Percentiles rank a stretch among this genome's conserved stretches.
phyloP scores from a whole-genome alignment of 1,284 basidiomycete genomes.

The Vanrija sp. region DNA sequence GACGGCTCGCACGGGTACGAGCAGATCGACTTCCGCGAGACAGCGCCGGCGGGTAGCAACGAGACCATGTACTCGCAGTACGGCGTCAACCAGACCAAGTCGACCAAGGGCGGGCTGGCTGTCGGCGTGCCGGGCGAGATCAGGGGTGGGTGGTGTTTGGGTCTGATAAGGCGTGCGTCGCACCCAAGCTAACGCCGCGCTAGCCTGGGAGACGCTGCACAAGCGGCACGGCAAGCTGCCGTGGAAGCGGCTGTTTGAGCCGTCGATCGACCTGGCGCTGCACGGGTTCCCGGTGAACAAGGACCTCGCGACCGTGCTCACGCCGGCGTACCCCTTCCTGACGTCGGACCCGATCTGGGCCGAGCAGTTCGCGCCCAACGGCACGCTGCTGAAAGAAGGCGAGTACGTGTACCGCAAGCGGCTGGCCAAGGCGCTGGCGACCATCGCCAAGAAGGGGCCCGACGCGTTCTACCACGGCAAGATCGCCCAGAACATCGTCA shows the following conservation, averaged over 20 bases:
- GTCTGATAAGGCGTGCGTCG: no score
- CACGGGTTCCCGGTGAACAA: slow-evolving; percentile 62
- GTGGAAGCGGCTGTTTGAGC: slow-evolving; percentile 70
- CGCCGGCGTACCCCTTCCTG: slow-evolving; percentile 9
- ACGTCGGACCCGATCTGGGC: slow-evolving; percentile 33
- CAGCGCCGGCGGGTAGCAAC: slow-evolving; percentile 44
- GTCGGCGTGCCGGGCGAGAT: slow-evolving; percentile 82
- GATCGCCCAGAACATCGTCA: slow-evolving; percentile 26
- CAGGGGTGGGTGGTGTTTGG: slow-evolving; percentile 58
- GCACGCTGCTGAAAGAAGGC: slow-evolving; percentile 19
- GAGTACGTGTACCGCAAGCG: slow-evolving; percentile 18
- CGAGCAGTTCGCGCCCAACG: slow-evolving; percentile 32
- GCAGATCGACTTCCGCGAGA: slow-evolving; percentile 51
- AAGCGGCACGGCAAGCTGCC: slow-evolving; percentile 63
- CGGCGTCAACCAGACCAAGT: slow-evolving; percentile 27
- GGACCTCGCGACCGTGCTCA: slow-evolving; percentile 25
- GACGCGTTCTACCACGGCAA: slow-evolving; percentile 24
- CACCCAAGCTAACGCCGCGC: slow-evolving; percentile 6
- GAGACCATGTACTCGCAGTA: slow-evolving; percentile 31
- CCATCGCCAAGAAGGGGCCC: slow-evolving; percentile 23
- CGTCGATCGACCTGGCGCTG: slow-evolving; percentile 64
- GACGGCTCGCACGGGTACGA: slow-evolving; percentile 35
- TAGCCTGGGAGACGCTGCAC: slow-evolving; percentile 66
- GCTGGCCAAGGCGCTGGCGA: slow-evolving; percentile 26
- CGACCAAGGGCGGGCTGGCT: slow-evolving; percentile 68